phyloP scores from a whole-genome alignment of 495 filamentous ascomycete genomes.

The Aspergillus asperescens region DNA sequence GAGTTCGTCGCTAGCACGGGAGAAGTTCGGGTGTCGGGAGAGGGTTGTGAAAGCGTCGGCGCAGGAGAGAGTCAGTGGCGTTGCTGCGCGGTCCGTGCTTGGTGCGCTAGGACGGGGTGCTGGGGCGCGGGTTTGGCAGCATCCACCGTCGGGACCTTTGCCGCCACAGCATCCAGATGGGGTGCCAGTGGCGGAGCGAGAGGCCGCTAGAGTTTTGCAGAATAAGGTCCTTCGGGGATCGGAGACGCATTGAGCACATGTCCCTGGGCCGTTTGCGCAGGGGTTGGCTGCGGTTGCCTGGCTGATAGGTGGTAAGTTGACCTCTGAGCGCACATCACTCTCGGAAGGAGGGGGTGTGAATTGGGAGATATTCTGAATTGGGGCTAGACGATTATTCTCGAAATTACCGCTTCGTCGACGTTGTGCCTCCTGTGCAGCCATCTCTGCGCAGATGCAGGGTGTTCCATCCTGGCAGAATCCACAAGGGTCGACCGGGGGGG shows the following conservation, averaged over 20 bases:
- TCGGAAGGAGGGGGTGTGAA: constrained; percentile 69
- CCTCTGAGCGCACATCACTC: constrained; percentile 49
- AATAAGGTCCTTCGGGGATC: constrained; percentile 79
- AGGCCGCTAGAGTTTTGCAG: constrained; percentile 76
- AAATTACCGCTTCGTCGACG: constrained; percentile 28
- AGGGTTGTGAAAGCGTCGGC: constrained; percentile 81
- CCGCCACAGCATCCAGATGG: constrained; percentile 50
- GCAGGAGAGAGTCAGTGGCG: constrained; percentile 51
- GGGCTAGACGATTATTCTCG: constrained; percentile 45
- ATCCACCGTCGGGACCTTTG: constrained; percentile 47
- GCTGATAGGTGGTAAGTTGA: constrained; percentile 37
- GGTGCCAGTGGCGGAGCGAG: constrained; percentile 44
- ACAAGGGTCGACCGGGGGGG: constrained; percentile 59
- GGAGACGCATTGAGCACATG: constrained; percentile 70
- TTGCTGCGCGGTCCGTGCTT: constrained; percentile 17
- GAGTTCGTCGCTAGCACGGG: constrained; percentile 68
- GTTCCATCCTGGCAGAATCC: constrained; percentile 86
- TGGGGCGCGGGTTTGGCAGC: constrained; percentile 36
- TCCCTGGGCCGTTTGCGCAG: constrained; percentile 69
- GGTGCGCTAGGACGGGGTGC: constrained; percentile 6
- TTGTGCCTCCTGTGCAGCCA: constrained; percentile 48
- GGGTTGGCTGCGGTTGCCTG: constrained; percentile 46
- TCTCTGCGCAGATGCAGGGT: constrained; percentile 77
- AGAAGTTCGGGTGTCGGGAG: constrained; percentile 73
- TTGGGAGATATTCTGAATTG: constrained; percentile 47